phyloP scores from a whole-genome alignment of 192 early-diverging fungal species.

The Coemansia sp. region DNA sequence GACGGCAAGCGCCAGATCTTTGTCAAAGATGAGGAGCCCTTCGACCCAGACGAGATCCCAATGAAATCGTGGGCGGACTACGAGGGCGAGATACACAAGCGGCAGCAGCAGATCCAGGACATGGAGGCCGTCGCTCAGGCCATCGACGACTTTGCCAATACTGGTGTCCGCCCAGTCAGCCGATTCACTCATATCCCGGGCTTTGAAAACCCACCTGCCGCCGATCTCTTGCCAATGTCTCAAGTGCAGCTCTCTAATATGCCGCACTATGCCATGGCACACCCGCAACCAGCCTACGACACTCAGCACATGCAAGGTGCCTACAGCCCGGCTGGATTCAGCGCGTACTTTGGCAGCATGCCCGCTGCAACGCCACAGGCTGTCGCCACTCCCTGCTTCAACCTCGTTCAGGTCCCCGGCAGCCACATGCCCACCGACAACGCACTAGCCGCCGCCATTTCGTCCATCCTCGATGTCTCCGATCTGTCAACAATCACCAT shows the following conservation, averaged over 20 bases:
- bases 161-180: constrained; percentile 24
- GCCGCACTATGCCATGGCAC: not conserved
- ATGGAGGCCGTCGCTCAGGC: constrained; percentile 34
- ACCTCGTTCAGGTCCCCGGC: constrained; percentile 20
- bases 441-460: constrained; percentile 61
- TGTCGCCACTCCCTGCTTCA: constrained; percentile 21
- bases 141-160: constrained; percentile 39
- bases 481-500: constrained; percentile 97
- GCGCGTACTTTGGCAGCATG: constrained; percentile 29
- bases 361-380: constrained; percentile 9
- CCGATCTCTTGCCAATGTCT: not conserved
- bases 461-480: constrained; percentile 77
- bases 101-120: constrained; percentile 26
- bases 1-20: constrained; percentile 65
- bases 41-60: constrained; percentile 75
- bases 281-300: not conserved
- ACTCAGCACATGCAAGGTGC: constrained; percentile 6
- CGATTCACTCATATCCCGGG: constrained; percentile 24
- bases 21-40: constrained; percentile 70
- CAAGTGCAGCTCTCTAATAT: not conserved
- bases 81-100: constrained; percentile 53
- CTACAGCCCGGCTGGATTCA: constrained; percentile 22
- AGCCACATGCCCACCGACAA: constrained; percentile 36
- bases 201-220: not conserved
- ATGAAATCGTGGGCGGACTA: constrained; percentile 81